Conservation (phyloP, 805 yeast species). For the Zygotorulaspora florentina region DNA sequence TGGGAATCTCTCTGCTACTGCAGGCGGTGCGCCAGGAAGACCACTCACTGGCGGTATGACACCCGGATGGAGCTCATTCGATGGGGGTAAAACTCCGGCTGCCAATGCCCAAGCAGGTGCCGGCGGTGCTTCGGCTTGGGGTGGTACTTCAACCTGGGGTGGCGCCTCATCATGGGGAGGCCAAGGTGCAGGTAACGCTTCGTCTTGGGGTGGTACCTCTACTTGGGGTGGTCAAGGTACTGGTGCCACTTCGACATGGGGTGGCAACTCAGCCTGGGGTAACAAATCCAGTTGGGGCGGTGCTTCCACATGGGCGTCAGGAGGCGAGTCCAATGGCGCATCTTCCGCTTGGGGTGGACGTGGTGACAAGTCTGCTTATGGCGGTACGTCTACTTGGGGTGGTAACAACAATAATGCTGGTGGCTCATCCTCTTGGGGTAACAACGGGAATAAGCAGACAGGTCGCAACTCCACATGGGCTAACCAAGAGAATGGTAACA, state of each 20-base stretch:
- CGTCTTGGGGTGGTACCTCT: constrained; percentile 39
- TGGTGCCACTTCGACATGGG: constrained; percentile 38
- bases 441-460: constrained; percentile 28
- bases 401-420: constrained; percentile 33
- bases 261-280: constrained; percentile 38
- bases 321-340: constrained; percentile 38
- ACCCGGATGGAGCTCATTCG: constrained; percentile 53
- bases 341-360: constrained; percentile 46
- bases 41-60: constrained; percentile 43
- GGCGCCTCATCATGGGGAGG: constrained; percentile 41
- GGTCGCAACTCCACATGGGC: constrained; percentile 45
- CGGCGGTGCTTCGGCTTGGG: constrained; percentile 34
- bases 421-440: constrained; percentile 42
- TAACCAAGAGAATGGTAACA: constrained; percentile 30
- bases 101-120: constrained; percentile 32
- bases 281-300: constrained; percentile 42
- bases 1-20: constrained; percentile 32
- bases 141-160: constrained; percentile 41
- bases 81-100: constrained; percentile 46
- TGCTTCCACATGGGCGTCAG: constrained; percentile 45
- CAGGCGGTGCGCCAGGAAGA: constrained; percentile 31
- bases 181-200: constrained; percentile 25
- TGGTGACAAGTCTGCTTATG: constrained; percentile 37
- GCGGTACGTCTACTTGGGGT: constrained; percentile 44
- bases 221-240: constrained; percentile 41